Conservation (phyloP, 1,284 basidiomycete species). For the Hymenochaete sp. region DNA sequence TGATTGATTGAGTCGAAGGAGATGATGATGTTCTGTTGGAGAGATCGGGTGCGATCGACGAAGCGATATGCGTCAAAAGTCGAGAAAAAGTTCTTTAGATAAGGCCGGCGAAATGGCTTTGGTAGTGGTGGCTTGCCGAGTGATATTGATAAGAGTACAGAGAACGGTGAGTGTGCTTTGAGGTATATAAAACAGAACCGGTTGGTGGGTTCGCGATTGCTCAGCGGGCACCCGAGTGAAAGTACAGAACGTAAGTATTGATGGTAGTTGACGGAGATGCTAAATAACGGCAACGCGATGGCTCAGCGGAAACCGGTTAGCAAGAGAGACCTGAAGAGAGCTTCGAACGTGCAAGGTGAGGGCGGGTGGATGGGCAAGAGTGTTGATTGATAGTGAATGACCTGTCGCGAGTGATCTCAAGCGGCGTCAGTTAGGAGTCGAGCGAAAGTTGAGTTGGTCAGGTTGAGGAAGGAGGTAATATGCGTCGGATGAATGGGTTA, state of each 20-base stretch:
- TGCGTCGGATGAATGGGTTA: not conserved
- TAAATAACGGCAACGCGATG: slow-evolving; percentile 19
- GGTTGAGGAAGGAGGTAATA: slow-evolving; percentile 5
- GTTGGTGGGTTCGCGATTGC: slow-evolving; percentile 39
- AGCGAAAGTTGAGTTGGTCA: not conserved
- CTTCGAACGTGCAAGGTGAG: slow-evolving; percentile 20
- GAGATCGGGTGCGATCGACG: not conserved
- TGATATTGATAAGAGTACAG: slow-evolving; percentile 13
- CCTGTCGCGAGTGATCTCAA: slow-evolving; percentile 18
- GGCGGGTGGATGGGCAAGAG: slow-evolving; percentile 18
- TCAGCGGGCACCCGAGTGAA: slow-evolving; percentile 48
- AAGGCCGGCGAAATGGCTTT: not conserved
- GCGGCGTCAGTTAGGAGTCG: not conserved
- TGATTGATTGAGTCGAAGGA: slow-evolving; percentile 3
- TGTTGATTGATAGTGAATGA: slow-evolving; percentile 10
- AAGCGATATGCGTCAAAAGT: slow-evolving; percentile 1
- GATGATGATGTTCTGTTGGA: no score
- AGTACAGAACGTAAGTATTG: slow-evolving; percentile 22
- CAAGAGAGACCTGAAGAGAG: slow-evolving; percentile 17
- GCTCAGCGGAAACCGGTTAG: slow-evolving; percentile 20
- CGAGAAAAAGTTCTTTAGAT: slow-evolving; percentile 1
- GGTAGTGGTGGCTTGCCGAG: slow-evolving; percentile 4
- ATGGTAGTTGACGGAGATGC: not conserved
- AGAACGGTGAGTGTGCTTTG: not conserved
- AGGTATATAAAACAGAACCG: slow-evolving; percentile 5